Evolutionary conservation across 495 filamentous ascomycete species (phyloP).

Genomic region (Penicillium paradoxum): DNA sequence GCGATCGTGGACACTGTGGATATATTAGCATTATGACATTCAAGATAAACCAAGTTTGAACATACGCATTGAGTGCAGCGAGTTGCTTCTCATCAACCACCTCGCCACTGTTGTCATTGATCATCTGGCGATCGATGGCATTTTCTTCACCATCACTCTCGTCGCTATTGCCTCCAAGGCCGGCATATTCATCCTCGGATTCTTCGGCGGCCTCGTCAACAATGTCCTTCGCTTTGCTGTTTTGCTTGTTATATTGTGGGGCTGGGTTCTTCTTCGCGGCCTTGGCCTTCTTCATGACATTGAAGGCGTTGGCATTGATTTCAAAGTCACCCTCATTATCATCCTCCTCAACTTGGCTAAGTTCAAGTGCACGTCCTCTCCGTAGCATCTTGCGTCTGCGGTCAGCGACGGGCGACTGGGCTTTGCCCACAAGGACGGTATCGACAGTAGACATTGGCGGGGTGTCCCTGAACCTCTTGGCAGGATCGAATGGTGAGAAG

Average conservation of each 20-base stretch:
- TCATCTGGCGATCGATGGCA: conserved; percentile 66
- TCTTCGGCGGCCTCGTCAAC: conserved; percentile 93
- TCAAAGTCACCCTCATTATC: conserved; percentile 35
- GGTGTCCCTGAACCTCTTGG: conserved; percentile 55
- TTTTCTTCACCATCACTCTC: conserved; percentile 76
- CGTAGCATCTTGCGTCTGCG: conserved; percentile 57
- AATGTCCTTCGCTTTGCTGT: conserved; percentile 81
- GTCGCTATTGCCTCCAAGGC: conserved; percentile 83
- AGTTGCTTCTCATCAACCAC: conserved; percentile 71
- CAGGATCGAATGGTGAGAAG: conserved; percentile 49
- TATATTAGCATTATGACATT: conserved; percentile 11
- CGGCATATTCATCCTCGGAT: conserved; percentile 97
- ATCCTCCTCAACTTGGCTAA: conserved; percentile 41
- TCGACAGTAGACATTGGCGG: conserved; percentile 63
- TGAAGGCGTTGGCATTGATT: conserved; percentile 57
- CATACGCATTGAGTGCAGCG: conserved; percentile 86
- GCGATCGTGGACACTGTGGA: conserved; percentile 35
- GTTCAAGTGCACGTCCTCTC: conserved; percentile 31
- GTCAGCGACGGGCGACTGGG: conserved; percentile 57
- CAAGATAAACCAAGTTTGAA: conserved; percentile 13
- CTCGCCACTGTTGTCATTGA: conserved; percentile 84
- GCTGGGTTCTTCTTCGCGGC: conserved; percentile 47
- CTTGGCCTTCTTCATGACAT: conserved; percentile 62
- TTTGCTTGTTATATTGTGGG: conserved; percentile 70
- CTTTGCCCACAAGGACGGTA: conserved; percentile 55